A percentile compares a stretch with the other conserved stretches of the same genome.
Conservation (phyloP, 2,329 filamentous ascomycete genomes). For the Furcasterigmium furcatum region DNA sequence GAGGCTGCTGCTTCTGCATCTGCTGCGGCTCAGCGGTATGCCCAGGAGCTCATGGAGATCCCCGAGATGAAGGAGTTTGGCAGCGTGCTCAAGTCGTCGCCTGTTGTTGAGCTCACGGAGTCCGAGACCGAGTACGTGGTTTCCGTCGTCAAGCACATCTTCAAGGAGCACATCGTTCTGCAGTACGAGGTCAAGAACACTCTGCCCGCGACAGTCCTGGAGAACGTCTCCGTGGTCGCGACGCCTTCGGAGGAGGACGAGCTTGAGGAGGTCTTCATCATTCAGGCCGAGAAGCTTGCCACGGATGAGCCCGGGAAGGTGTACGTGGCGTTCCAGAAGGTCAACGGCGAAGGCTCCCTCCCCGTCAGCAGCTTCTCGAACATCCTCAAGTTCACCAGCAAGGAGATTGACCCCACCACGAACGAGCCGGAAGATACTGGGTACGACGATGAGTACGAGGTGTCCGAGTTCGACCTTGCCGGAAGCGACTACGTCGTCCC, state of each 20-base stretch:
- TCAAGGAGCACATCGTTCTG: constrained; percentile 93
- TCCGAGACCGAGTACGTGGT: constrained; percentile 98
- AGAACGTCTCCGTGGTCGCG: constrained; percentile 82
- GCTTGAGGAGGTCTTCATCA: constrained; percentile 88
- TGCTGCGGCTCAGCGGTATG: constrained; percentile 82
- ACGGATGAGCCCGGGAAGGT: constrained; percentile 89
- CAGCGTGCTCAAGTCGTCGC: constrained; percentile 85
- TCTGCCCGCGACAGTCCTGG: constrained; percentile 81
- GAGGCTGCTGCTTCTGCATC: constrained; percentile 75
- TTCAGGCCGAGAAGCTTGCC: constrained; percentile 77
- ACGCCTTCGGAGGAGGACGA: constrained; percentile 79
- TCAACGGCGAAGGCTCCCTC: constrained; percentile 71
- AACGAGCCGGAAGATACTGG: constrained; percentile 86
- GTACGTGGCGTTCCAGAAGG: constrained; percentile 91
- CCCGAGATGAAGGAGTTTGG: constrained; percentile 91
- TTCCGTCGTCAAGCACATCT: constrained; percentile 90
- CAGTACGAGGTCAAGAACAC: constrained; percentile 99
- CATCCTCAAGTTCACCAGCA: constrained; percentile 92
- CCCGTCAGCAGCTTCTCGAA: constrained; percentile 84
- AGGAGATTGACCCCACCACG: constrained; percentile 96
- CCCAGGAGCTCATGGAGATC: constrained; percentile 81
- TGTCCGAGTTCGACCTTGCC: constrained; percentile 85
- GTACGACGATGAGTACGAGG: constrained; percentile 97
- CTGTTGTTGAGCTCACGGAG: constrained; percentile 85
- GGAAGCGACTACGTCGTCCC: constrained; percentile 94